Percentiles rank a stretch among this genome's conserved stretches.
These are phyloP conservation scores for Ramichloridium luteum DNA, from an alignment of 2,329 filamentous ascomycete genomes.

Conservation along the genomic window DNA sequence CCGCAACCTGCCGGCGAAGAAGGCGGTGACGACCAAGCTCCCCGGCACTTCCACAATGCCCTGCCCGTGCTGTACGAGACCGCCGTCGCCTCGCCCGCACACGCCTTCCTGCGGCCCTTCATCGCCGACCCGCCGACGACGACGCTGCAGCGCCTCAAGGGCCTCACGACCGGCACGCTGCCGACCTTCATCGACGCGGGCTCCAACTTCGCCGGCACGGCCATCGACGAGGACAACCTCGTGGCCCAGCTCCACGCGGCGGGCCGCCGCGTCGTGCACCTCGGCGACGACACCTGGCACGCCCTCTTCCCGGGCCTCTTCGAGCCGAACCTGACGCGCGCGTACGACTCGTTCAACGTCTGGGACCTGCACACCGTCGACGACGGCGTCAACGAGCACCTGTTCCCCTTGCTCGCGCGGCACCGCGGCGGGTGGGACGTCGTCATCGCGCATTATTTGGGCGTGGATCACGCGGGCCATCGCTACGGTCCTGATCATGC, in stretches of 20 bases:
- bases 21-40: slow-evolving; percentile 33
- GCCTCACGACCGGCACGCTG: slow-evolving; percentile 84
- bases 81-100: slow-evolving; percentile 57
- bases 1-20: slow-evolving; percentile 30
- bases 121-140: slow-evolving; percentile 94
- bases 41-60: slow-evolving; percentile 70
- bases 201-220: slow-evolving; percentile 88
- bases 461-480: slow-evolving; percentile 94
- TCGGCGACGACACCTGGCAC: slow-evolving; percentile 98
- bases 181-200: slow-evolving; percentile 91
- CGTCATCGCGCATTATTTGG: slow-evolving; percentile 86
- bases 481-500: slow-evolving; percentile 87
- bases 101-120: slow-evolving; percentile 85
- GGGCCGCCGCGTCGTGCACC: slow-evolving; percentile 71
- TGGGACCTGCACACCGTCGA: slow-evolving; percentile 97
- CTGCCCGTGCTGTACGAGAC: slow-evolving; percentile 80
- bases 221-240: slow-evolving; percentile 85
- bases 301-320: slow-evolving; percentile 90
- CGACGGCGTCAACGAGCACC: slow-evolving; percentile 82
- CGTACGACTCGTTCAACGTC: slow-evolving; percentile 96
- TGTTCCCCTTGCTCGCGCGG: slow-evolving; percentile 66
- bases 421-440: slow-evolving; percentile 70
- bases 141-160: slow-evolving; percentile 84
- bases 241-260: slow-evolving; percentile 51
- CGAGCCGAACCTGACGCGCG: slow-evolving; percentile 67